Percentiles rank a stretch among this genome's conserved stretches.
These are phyloP conservation scores for Aspergillus candidus DNA, from an alignment of 2,329 filamentous ascomycete genomes.

Conservation along the genomic window DNA sequence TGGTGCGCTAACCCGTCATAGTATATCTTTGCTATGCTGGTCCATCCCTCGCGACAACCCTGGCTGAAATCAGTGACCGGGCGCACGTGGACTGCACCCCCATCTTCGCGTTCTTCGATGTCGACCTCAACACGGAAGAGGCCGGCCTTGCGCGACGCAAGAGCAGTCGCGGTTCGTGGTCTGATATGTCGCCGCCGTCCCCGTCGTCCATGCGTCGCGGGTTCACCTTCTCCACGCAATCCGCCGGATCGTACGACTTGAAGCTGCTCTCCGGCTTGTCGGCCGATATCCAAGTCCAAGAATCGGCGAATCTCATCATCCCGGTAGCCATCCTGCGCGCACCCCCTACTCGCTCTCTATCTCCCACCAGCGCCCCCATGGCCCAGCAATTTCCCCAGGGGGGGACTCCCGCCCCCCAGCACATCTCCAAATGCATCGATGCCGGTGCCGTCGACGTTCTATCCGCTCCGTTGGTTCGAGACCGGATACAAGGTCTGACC, in stretches of 20 bases:
- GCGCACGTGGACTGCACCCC: conserved; percentile 44
- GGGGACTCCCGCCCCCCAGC: conserved; percentile 43
- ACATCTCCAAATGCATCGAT: conserved; percentile 69
- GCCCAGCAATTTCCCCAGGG: conserved; percentile 17
- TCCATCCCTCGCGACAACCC: conserved; percentile 47
- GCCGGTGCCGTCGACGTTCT: conserved; percentile 83
- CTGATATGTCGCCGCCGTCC: conserved; percentile 26
- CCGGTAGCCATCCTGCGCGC: conserved; percentile 44
- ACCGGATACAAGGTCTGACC: conserved; percentile 68
- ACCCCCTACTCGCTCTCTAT: conserved; percentile 7
- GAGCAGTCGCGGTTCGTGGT: conserved; percentile 25
- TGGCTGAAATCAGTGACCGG: conserved; percentile 47
- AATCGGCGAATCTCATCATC: conserved; percentile 44
- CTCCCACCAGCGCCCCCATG: conserved; percentile 10
- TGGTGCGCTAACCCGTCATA: conserved; percentile 16
- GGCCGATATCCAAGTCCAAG: conserved; percentile 46
- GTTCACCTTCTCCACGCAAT: conserved; percentile 40
- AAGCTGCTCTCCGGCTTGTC: conserved; percentile 44
- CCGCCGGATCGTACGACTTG: conserved; percentile 44
- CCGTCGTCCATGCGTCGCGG: conserved; percentile 29
- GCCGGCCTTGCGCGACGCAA: conserved; percentile 28
- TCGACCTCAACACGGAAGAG: conserved; percentile 39
- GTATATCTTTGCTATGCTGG: conserved; percentile 51
- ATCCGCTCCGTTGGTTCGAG: conserved; percentile 67
- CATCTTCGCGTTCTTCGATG: conserved; percentile 52